phyloP scores from a whole-genome alignment of 257 asterid genomes.

The Nicotiana knightiana region DNA sequence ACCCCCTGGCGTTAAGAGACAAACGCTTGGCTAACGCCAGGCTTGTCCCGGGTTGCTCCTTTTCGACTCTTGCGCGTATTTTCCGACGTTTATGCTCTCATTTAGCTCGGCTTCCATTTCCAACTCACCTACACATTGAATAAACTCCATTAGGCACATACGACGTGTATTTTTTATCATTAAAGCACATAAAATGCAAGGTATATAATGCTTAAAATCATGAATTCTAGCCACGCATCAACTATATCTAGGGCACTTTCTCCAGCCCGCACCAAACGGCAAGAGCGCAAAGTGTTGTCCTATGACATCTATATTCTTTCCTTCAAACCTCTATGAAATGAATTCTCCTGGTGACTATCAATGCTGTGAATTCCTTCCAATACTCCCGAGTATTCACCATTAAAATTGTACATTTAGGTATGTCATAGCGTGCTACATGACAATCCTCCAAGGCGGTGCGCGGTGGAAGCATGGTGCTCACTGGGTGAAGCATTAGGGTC shows the following conservation, averaged over 20 bases:
- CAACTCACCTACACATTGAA: too few relatives aligned
- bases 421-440: conserved; percentile 22
- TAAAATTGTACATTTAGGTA: conserved; percentile 21
- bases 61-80: too few relatives aligned
- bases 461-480: conserved; percentile 20
- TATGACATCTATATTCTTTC: conserved; percentile 3
- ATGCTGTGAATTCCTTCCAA: conserved; percentile 19
- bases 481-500: conserved; percentile 9
- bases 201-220: too few relatives aligned
- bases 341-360: conserved; percentile 25
- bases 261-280: conserved; percentile 19
- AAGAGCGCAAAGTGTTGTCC: conserved; percentile 16
- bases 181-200: too few relatives aligned
- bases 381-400: conserved; percentile 21
- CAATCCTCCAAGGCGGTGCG: conserved; percentile 25
- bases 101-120: too few relatives aligned
- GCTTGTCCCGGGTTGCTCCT: too few relatives aligned
- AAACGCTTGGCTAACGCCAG: too few relatives aligned
- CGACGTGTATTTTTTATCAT: too few relatives aligned
- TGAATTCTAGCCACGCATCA: too few relatives aligned
- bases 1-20: too few relatives aligned
- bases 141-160: too few relatives aligned
- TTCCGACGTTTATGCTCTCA: too few relatives aligned
- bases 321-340: conserved; percentile 29
- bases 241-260: conserved; percentile 18